Conservation (phyloP, 352 stramenopile species). For the Globisporangium carolinianum region DNA sequence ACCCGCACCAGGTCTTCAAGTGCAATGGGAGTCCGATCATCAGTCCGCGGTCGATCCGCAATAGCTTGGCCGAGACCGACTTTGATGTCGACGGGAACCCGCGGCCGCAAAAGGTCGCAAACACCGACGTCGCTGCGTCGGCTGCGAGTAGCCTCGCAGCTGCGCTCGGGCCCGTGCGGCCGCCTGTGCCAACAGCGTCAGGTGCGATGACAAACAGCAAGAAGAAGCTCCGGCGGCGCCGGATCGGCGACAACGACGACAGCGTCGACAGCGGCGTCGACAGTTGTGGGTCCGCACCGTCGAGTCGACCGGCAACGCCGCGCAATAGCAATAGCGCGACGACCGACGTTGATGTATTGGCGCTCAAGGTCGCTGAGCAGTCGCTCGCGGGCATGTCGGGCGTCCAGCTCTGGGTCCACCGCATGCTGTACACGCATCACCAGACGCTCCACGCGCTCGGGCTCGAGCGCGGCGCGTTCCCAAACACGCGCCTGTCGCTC, state of each 20-base stretch:
- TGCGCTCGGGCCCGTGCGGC: slow-evolving; percentile 1
- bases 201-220: slow-evolving; percentile 1
- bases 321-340: slow-evolving; percentile 4
- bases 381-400: slow-evolving; percentile 50
- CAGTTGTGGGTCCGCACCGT: no score
- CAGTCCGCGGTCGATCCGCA: slow-evolving; percentile 60
- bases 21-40: slow-evolving; percentile 55
- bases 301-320: slow-evolving; percentile 9
- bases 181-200: slow-evolving; percentile 3
- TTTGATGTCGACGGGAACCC: slow-evolving; percentile 39
- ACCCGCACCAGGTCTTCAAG: slow-evolving; percentile 48
- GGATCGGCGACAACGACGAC: slow-evolving; percentile 6
- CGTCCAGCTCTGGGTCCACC: slow-evolving; percentile 65
- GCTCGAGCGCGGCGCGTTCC: slow-evolving; percentile 43
- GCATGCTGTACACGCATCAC: slow-evolving; percentile 57
- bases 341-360: slow-evolving; percentile 16
- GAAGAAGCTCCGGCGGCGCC: slow-evolving; percentile 7
- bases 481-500: slow-evolving; percentile 62
- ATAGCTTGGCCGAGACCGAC: slow-evolving; percentile 50
- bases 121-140: background rate
- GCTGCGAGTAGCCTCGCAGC: background rate
- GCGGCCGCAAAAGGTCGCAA: slow-evolving; percentile 20
- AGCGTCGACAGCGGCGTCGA: no score
- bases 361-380: slow-evolving; percentile 34
- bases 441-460: slow-evolving; percentile 44